Evolutionary conservation across 148 eudicot species (phyloP).

Genomic region (Dysphania ambrosioides): DNA sequence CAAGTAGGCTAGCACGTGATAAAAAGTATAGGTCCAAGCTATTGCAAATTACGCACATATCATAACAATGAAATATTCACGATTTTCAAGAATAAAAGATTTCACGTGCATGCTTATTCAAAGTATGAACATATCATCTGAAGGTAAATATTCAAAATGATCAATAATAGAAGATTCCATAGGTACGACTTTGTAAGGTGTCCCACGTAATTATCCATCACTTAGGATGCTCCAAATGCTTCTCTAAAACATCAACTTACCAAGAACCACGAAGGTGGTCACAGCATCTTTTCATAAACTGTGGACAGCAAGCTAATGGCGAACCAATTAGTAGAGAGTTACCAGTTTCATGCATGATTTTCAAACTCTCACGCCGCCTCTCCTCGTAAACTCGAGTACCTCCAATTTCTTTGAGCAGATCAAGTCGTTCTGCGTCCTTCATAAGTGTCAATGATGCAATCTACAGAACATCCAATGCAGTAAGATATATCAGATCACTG

Average conservation of each 20-base stretch:
- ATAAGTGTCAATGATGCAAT: constrained; percentile 91
- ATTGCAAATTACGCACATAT: neutral
- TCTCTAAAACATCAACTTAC: too few relatives aligned
- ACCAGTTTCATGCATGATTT: constrained; percentile 99
- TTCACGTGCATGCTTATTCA: too few relatives aligned
- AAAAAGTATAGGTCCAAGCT: neutral
- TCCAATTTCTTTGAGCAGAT: constrained; percentile 97
- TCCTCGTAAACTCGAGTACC: constrained; percentile 99
- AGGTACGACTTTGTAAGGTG: neutral
- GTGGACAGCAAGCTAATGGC: constrained; percentile 13
- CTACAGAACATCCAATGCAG: constrained; percentile 31
- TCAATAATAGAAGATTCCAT: too few relatives aligned
- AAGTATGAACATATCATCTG: too few relatives aligned
- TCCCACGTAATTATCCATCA: neutral
- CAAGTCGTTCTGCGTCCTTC: constrained; percentile 92
- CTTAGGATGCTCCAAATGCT: neutral
- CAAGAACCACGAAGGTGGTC: neutral
- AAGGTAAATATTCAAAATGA: too few relatives aligned
- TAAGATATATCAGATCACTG: constrained; percentile 15
- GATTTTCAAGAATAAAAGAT: too few relatives aligned
- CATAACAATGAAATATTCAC: too few relatives aligned
- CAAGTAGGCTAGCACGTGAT: neutral
- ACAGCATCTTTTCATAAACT: neutral
- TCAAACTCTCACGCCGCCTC: constrained; percentile 94
- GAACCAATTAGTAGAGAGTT: constrained; percentile 31